phyloP scores from a whole-genome alignment of 2,329 filamentous ascomycete species.

The Ascochyta viciae-villosae region DNA sequence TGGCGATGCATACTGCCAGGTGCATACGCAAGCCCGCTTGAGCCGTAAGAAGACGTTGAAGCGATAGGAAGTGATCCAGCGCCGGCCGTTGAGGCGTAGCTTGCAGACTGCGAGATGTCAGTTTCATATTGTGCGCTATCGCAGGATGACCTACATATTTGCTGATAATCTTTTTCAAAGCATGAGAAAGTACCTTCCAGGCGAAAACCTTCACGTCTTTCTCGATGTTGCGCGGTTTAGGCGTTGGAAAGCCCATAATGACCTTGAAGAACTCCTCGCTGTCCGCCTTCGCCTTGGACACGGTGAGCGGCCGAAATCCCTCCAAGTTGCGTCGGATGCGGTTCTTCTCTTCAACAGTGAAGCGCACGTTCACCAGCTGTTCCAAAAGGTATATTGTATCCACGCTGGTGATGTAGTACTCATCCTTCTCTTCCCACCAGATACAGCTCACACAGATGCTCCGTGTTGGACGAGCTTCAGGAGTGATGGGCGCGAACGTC shows the following conservation, averaged over 20 bases:
- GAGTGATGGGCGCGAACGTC: conserved; percentile 78
- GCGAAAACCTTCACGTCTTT: conserved; percentile 99
- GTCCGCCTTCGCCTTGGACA: conserved; percentile 90
- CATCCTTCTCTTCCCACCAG: conserved; percentile 89
- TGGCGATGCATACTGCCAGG: conserved; percentile 57
- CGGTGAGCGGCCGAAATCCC: conserved; percentile 88
- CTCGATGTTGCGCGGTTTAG: conserved; percentile 96
- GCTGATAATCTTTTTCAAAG: conserved; percentile 96
- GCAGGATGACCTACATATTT: conserved; percentile 75
- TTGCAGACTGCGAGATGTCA: conserved; percentile 64
- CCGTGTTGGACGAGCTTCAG: conserved; percentile 79
- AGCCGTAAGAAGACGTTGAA: conserved; percentile 42
- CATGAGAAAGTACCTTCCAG: conserved; percentile 86
- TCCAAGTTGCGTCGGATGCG: conserved; percentile 94
- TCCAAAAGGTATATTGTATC: conserved; percentile 97
- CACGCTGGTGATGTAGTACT: conserved; percentile 94
- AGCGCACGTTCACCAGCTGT: conserved; percentile 83
- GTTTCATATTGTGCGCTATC: conserved; percentile 36
- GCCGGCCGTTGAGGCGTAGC: conserved; percentile 70
- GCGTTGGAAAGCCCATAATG: conserved; percentile 96
- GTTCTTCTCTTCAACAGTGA: conserved; percentile 98
- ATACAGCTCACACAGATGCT: conserved; percentile 98
- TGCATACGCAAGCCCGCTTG: conserved; percentile 56
- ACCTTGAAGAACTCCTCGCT: conserved; percentile 98
- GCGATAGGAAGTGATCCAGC: conserved; percentile 52